These are phyloP conservation scores for Mortierella sp. DNA, from an alignment of 371 early-diverging fungal species.

Conservation along the genomic window DNA sequence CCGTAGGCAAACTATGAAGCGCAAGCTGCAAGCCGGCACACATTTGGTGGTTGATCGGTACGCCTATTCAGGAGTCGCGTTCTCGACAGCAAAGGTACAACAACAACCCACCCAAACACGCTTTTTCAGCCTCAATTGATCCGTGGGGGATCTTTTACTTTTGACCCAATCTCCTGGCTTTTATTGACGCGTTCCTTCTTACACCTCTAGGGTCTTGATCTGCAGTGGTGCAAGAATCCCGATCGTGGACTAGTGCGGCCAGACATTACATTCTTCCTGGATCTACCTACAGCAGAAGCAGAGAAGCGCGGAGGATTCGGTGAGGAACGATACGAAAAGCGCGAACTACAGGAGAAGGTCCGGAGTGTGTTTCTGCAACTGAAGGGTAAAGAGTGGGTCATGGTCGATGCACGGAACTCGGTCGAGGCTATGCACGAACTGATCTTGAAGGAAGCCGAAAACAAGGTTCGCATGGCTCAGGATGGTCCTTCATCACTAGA, in stretches of 20 bases:
- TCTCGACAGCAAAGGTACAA: slow-evolving; percentile 90
- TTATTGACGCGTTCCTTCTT: not conserved
- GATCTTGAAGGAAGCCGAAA: slow-evolving; percentile 41
- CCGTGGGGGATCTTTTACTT: not conserved
- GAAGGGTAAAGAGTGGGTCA: slow-evolving; percentile 70
- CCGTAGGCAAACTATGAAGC: slow-evolving; percentile 64
- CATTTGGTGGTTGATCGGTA: slow-evolving; percentile 97
- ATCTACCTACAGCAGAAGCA: slow-evolving; percentile 83
- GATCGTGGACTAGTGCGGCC: slow-evolving; percentile 93
- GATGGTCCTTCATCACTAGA: slow-evolving; percentile 15
- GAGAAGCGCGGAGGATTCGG: slow-evolving; percentile 92
- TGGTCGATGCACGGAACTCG: slow-evolving; percentile 55
- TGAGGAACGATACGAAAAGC: slow-evolving; percentile 93
- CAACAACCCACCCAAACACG: not conserved
- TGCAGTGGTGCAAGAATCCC: slow-evolving; percentile 89
- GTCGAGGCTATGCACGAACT: slow-evolving; percentile 53
- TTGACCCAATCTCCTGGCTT: too few species aligned
- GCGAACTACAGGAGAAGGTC: slow-evolving; percentile 87
- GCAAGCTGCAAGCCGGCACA: slow-evolving; percentile 69
- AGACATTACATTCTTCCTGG: slow-evolving; percentile 91
- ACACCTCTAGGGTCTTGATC: slow-evolving; percentile 72
- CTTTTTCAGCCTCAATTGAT: not conserved
- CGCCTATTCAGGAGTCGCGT: slow-evolving; percentile 97
- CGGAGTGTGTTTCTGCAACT: slow-evolving; percentile 68
- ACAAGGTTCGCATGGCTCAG: slow-evolving; percentile 46